These are phyloP conservation scores for Hyparrhenia diplandra DNA, from an alignment of 176 grass and related monocot genomes.

Conservation along the genomic window DNA sequence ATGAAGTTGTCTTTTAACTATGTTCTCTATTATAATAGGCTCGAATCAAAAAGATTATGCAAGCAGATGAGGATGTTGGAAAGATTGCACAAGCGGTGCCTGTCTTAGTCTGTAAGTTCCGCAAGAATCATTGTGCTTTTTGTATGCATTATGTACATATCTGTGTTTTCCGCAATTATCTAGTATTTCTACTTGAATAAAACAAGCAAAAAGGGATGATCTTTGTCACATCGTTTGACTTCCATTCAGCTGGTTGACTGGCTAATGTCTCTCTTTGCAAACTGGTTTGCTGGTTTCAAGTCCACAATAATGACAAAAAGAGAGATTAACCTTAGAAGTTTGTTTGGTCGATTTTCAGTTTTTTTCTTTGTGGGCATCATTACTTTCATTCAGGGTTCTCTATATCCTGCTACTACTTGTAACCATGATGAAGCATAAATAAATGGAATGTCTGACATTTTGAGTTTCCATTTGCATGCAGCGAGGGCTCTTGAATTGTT, in stretches of 20 bases:
- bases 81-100: slow-evolving; percentile 96
- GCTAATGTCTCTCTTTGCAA: not conserved
- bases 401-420: not conserved
- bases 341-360: slow-evolving; percentile 7
- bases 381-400: not conserved
- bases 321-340: not conserved
- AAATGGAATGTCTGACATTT: slow-evolving; percentile 16
- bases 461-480: slow-evolving; percentile 38
- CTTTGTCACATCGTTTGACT: not conserved
- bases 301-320: not conserved
- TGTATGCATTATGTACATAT: not conserved
- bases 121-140: slow-evolving; percentile 2
- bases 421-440: slow-evolving; percentile 9
- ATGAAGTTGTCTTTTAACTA: not conserved
- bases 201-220: not conserved
- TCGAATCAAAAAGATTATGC: slow-evolving; percentile 99
- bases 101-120: slow-evolving; percentile 95
- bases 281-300: not conserved
- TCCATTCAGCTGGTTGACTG: not conserved
- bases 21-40: slow-evolving; percentile 47
- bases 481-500: slow-evolving; percentile 97
- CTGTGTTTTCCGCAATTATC: not conserved
- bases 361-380: not conserved
- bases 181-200: not conserved
- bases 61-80: slow-evolving; percentile 98